These are phyloP conservation scores for Paxillus involutus DNA, from an alignment of 768 basidiomycete genomes.

Conservation along the genomic window DNA sequence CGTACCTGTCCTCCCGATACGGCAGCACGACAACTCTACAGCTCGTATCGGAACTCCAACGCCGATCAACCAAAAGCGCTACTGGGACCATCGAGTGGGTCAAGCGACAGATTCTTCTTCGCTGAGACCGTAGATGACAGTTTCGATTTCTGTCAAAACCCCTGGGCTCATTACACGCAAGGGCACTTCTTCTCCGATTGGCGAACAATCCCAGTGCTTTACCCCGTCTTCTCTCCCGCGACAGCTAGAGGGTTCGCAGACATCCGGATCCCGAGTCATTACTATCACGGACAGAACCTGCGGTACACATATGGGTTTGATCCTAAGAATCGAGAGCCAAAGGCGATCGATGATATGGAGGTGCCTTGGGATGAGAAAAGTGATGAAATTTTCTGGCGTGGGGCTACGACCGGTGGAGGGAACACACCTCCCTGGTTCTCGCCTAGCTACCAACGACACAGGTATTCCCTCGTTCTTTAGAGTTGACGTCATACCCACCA, in stretches of 20 bases:
- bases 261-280: slow-evolving; percentile 93
- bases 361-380: slow-evolving; percentile 85
- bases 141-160: slow-evolving; percentile 77
- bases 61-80: slow-evolving; percentile 26
- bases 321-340: slow-evolving; percentile 64
- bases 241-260: slow-evolving; percentile 85
- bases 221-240: slow-evolving; percentile 92
- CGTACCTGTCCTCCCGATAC: slow-evolving; percentile 84
- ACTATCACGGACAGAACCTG: slow-evolving; percentile 84
- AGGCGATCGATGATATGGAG: slow-evolving; percentile 84
- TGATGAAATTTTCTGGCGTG: slow-evolving; percentile 92
- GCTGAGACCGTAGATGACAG: slow-evolving; percentile 55
- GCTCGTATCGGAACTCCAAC: slow-evolving; percentile 61
- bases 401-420: slow-evolving; percentile 94
- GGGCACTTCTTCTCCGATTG: slow-evolving; percentile 98
- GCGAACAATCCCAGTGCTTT: slow-evolving; percentile 84
- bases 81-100: slow-evolving; percentile 21
- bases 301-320: slow-evolving; percentile 94
- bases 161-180: slow-evolving; percentile 84
- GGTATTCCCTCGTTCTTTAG: slow-evolving; percentile 40
- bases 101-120: slow-evolving; percentile 67
- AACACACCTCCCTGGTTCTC: slow-evolving; percentile 83
- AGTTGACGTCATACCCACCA: neutral
- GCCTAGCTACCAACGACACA: slow-evolving; percentile 82
- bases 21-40: slow-evolving; percentile 80